Evolutionary conservation across 306 rosid species (phyloP), one percentile per base, ranked within the genome.

Genomic region (Vicia villosa): DNA sequence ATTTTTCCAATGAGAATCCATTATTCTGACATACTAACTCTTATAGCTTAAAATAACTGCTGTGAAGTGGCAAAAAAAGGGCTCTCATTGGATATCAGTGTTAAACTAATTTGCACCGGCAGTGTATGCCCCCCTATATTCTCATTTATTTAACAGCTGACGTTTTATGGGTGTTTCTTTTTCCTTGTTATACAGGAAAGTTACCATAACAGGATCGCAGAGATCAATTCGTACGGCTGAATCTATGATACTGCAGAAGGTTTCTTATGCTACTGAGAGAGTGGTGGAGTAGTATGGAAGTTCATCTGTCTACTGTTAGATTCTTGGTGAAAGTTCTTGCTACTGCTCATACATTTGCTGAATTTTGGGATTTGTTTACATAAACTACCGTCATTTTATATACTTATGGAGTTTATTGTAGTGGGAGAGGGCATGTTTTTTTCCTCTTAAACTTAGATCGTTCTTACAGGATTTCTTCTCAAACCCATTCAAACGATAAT

Each of bases 191-290:
- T 78, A 52, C 93, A 95, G 99, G 92, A 95, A 95, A 84, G 97
- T 95, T 52, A 95, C 99, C 54, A 95, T 95, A 74, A 91, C 93
- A 6, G 99, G 99, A 49, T 83, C 99, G 15, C 99, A 95, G 85
- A 87, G 99, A 80, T 86, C 99, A 15, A 89, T 95, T 17, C 91
- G 83, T 21, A 59, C 89, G 0, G 99, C 99, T 3, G 97, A 95
- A 78, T 60, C 88, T 37, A 91, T 95, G 97, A 91, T 95, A 80
- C 26, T 87, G 89, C 97, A 95, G 86, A 95, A 95, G 85, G 99
- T 91, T 70, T 67, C 89, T 59, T 84, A 89, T 83, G 97, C 97
- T 59, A 78, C 92, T 5, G 99, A 95, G 79, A 89, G 95, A 84
- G 90, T 75, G 60, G 43, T 76, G 40, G 92, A 79, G 24, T 85